These are phyloP conservation scores for Xylaria sp. DNA, from an alignment of 2,329 filamentous ascomycete genomes.

Conservation along the genomic window DNA sequence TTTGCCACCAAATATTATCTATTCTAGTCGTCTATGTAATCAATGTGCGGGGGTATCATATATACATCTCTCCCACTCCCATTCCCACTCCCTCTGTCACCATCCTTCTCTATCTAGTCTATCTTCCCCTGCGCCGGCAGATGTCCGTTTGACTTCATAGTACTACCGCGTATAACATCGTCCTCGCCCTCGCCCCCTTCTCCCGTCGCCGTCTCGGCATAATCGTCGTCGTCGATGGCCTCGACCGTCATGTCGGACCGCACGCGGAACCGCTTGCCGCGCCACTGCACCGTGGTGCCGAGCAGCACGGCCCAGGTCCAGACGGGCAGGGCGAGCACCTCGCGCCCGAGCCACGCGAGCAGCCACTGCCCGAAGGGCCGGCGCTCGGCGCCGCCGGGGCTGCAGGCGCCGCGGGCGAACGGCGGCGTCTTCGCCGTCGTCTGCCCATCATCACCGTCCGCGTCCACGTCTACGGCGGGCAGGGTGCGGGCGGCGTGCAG, in stretches of 20 bases:
- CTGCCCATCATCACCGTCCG: not conserved
- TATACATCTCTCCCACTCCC: not conserved
- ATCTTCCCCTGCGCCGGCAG: conserved; percentile 17
- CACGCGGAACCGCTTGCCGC: conserved; percentile 80
- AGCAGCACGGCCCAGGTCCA: conserved; percentile 89
- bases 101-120: conserved; percentile 21
- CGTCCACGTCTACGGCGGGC: conserved; percentile 58
- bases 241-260: conserved; percentile 81
- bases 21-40: too few species aligned
- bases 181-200: conserved; percentile 13
- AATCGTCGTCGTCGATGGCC: conserved; percentile 43
- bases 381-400: conserved; percentile 45
- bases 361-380: conserved; percentile 73
- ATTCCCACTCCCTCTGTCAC: not conserved
- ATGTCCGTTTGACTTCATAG: not conserved
- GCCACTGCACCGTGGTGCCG: conserved; percentile 86
- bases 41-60: too few species aligned
- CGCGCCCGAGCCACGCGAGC: conserved; percentile 80
- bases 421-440: conserved; percentile 70
- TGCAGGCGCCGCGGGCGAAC: conserved; percentile 65
- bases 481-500: conserved; percentile 75
- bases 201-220: too few species aligned
- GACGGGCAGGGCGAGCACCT: conserved; percentile 80
- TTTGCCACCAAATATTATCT: too few species aligned
- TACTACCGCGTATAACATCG: conserved; percentile 7